Base-by-base conservation (phyloP, 2,329 filamentous ascomycete species). In the Chaetoscypha palmicola region DNA sequence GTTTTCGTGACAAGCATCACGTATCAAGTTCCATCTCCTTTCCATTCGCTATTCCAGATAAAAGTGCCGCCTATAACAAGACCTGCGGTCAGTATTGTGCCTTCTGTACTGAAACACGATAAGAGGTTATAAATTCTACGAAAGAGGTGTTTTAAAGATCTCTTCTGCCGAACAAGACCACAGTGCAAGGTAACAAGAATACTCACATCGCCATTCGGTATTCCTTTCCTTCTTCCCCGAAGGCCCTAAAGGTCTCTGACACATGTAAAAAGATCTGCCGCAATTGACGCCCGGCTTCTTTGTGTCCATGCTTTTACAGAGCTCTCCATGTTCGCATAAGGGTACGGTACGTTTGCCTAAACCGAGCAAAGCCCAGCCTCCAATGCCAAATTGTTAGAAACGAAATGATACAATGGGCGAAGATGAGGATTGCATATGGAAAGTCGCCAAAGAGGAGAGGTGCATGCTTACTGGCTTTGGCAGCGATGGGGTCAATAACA, bases 221-320 rank as follows among this genome's bases (percentile, higher is more conserved):
- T 81, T 83, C 47, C 72, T 83, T 64, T 94, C 90, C 62, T 92
- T 92, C 54, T 83, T 77, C 0, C 89, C 92, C 19, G 82, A 86
- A 1, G 89, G 89, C 0, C 89, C 91, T 2, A 97, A 67, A 3
- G 92, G 92, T 31, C 83, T 75, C 11, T 72, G 61, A 49, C 79
- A 83, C 45, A 79, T 75, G 61, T 76, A 83, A 58, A 83, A 83
- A 1, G 76, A 77, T 26, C 79, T 69, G 76, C 72, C 91, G 66
- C 61, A 82, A 58, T 97, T 98, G 50, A 86, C 68, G 1, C 92
- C 92, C 1, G 87, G 73, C 61, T 97, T 97, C 68, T 91, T 96
- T 1, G 90, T 95, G 14, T 81, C 75, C 40, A 91, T 68, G 52
- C 74, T 86, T 51, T 89, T 85, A 64, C 92, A 97, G 2, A 86